phyloP scores from a whole-genome alignment of 495 filamentous ascomycete species.

The Hypoxylon lienhwacheense region DNA sequence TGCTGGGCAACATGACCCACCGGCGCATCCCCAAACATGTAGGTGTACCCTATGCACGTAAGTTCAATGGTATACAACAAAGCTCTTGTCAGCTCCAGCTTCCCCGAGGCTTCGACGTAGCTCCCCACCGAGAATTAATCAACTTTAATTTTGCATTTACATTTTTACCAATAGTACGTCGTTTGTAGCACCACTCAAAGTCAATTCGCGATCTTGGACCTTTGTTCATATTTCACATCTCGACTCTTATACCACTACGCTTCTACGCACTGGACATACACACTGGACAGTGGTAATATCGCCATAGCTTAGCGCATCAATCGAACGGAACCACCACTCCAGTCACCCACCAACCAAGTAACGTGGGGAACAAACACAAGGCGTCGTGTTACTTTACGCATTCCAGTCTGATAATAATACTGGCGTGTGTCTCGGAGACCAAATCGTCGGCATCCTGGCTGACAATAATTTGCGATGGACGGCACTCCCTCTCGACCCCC shows the following conservation, averaged over 20 bases:
- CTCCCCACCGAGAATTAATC: slow-evolving; percentile 26
- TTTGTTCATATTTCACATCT: slow-evolving; percentile 1
- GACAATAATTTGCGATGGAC: slow-evolving; percentile 47
- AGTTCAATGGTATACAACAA: slow-evolving; percentile 21
- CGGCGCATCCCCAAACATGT: slow-evolving; percentile 16
- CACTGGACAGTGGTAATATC: no score
- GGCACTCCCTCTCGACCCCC: slow-evolving; percentile 47
- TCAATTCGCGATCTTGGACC: slow-evolving; percentile 19
- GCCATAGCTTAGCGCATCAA: slow-evolving; percentile 2
- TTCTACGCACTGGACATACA: no score
- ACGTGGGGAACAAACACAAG: background rate
- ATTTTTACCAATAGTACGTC: no score
- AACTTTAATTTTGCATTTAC: slow-evolving; percentile 10
- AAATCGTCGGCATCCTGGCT: slow-evolving; percentile 31
- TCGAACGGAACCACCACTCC: background rate
- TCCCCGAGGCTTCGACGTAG: slow-evolving; percentile 4
- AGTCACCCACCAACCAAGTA: background rate
- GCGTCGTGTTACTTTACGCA: slow-evolving; percentile 4
- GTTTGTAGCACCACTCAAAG: slow-evolving; percentile 16
- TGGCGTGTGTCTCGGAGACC: slow-evolving; percentile 23
- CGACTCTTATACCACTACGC: background rate
- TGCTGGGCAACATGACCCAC: slow-evolving; percentile 28
- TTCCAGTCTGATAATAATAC: slow-evolving; percentile 16
- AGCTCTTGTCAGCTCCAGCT: slow-evolving; percentile 23
- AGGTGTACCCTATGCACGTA: no score